Percentiles rank a stretch among this genome's conserved stretches.
phyloP scores from a whole-genome alignment of 2,329 filamentous ascomycete species.

The Diplodia intermedia region DNA sequence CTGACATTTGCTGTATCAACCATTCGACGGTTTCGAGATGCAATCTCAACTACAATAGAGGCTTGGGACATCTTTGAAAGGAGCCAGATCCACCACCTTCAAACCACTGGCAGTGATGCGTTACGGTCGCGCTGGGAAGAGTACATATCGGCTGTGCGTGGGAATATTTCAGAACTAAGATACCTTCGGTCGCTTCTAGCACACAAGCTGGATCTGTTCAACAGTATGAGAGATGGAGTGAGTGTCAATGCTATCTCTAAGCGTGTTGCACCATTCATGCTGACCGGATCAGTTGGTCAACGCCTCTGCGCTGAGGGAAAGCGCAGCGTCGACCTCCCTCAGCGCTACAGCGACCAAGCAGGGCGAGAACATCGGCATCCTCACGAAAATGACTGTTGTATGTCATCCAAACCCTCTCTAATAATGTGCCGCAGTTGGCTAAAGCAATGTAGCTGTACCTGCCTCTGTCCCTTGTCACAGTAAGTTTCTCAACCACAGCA shows the following conservation, averaged over 20 bases:
- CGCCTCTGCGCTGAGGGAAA: constrained; percentile 20
- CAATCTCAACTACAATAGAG: constrained; percentile 13
- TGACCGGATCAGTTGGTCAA: constrained; percentile 2
- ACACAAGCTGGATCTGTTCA: constrained; percentile 27
- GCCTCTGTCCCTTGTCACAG: no score
- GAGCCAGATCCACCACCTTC: constrained; percentile 1
- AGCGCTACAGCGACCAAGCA: background rate
- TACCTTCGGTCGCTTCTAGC: constrained; percentile 4
- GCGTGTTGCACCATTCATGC: no score
- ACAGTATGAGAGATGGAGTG: constrained; percentile 27
- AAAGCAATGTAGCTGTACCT: no score
- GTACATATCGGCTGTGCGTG: background rate
- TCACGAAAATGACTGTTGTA: constrained; percentile 33
- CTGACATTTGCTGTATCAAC: constrained; percentile 1
- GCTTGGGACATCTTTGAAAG: constrained; percentile 21
- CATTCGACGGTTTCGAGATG: constrained; percentile 22
- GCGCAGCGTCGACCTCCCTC: background rate
- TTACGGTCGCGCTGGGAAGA: constrained; percentile 12
- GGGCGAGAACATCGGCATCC: constrained; percentile 20
- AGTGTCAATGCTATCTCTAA: background rate
- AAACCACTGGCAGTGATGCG: constrained; percentile 9
- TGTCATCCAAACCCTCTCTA: no score
- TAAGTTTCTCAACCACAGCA: no score
- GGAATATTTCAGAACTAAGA: constrained; percentile 19
- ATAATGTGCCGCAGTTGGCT: no score